Conservation (phyloP, 176 grass and related monocot species). For the Oryza brachyantha region DNA sequence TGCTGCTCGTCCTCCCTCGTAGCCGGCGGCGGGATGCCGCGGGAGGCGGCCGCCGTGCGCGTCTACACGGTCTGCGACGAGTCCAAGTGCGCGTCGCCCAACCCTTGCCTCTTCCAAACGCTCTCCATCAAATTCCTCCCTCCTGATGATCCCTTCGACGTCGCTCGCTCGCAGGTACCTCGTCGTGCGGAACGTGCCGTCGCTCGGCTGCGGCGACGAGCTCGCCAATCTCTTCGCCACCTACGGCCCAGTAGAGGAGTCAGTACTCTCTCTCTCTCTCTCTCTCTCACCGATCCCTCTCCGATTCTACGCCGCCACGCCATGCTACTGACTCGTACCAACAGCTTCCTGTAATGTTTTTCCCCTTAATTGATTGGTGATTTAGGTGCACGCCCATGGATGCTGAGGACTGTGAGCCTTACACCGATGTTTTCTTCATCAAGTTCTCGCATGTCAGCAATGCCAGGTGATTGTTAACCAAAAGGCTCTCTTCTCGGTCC, state of each 20-base stretch:
- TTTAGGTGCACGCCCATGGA: conserved; percentile 97
- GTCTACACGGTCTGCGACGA: conserved; percentile 94
- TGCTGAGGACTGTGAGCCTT: conserved; percentile 83
- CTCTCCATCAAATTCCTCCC: background rate
- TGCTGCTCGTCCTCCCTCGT: too few relatives aligned
- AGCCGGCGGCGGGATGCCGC: conserved; percentile 42
- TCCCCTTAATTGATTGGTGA: background rate
- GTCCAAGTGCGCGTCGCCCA: conserved; percentile 52
- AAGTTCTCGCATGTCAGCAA: conserved; percentile 82
- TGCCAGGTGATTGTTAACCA: conserved; percentile 71
- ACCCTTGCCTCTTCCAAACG: background rate
- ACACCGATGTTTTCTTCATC: conserved; percentile 90
- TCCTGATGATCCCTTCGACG: background rate
- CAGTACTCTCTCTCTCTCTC: background rate
- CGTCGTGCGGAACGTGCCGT: conserved; percentile 84
- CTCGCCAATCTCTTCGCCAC: conserved; percentile 60
- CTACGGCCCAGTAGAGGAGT: conserved; percentile 84
- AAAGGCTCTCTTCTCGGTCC: background rate
- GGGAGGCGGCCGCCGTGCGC: conserved; percentile 52
- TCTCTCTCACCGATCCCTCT: background rate
- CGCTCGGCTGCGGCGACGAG: conserved; percentile 80
- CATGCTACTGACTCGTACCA: background rate
- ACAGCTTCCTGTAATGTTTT: background rate
- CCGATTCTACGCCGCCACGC: background rate
- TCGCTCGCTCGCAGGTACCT: conserved; percentile 53